These are phyloP conservation scores for Podaxis sp. DNA, from an alignment of 768 basidiomycete species.

Conservation along the genomic window DNA sequence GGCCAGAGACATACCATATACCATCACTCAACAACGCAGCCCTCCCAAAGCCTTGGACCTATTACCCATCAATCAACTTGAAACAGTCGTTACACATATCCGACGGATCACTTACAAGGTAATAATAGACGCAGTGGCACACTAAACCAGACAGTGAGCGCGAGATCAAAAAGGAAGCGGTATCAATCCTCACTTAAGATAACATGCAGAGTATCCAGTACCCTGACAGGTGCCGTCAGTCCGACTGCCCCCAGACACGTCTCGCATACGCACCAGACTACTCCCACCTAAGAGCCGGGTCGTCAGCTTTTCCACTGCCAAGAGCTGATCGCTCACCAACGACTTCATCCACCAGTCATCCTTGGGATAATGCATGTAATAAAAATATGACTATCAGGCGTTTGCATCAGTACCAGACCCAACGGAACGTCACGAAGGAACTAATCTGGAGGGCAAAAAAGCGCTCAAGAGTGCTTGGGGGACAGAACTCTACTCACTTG, in stretches of 20 bases:
- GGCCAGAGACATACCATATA: conserved; percentile 31
- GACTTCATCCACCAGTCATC: conserved; percentile 31
- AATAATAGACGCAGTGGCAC: conserved; percentile 40
- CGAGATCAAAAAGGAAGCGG: background rate
- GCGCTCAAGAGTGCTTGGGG: background rate
- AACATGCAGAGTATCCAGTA: conserved; percentile 39
- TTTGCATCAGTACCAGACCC: background rate
- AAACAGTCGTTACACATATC: background rate
- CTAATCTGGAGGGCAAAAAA: background rate
- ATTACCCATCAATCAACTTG: background rate
- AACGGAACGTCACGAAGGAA: background rate
- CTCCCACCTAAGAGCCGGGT: conserved; percentile 26
- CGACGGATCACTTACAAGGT: conserved; percentile 32
- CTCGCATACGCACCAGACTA: conserved; percentile 30
- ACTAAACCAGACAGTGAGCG: conserved; percentile 24
- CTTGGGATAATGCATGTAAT: conserved; percentile 38
- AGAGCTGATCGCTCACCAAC: conserved; percentile 27
- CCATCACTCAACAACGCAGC: conserved; percentile 28
- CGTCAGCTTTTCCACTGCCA: background rate
- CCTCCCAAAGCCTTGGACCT: conserved; percentile 40
- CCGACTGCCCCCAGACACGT: background rate
- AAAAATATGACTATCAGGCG: conserved; percentile 37
- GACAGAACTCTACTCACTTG: conserved; percentile 27
- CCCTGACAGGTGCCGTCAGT: conserved; percentile 24
- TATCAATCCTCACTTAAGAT: conserved; percentile 32